Percentiles rank a stretch among this genome's conserved stretches.
These are phyloP conservation scores for Gautieria morchelliformis DNA, from an alignment of 768 basidiomycete species.

Conservation along the genomic window DNA sequence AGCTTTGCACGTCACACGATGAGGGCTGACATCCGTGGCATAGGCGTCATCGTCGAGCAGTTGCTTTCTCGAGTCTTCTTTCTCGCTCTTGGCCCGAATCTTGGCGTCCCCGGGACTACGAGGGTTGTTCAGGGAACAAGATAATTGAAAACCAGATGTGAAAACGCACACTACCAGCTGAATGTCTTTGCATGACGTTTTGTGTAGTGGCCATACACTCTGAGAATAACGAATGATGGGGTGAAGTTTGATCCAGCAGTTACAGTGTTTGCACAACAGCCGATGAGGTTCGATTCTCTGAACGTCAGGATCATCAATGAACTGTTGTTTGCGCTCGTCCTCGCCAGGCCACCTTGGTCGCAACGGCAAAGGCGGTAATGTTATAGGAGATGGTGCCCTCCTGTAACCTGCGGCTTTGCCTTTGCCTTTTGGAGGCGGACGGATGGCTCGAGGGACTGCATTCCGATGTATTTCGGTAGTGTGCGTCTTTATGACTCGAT, in stretches of 20 bases:
- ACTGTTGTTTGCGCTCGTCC: constrained; percentile 8
- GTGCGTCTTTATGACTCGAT: not conserved
- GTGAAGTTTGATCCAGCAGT: constrained; percentile 6
- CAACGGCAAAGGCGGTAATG: constrained; percentile 2
- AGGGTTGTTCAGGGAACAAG: not conserved
- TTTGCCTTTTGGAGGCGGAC: not conserved
- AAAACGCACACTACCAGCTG: constrained; percentile 1
- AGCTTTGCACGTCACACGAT: constrained; percentile 44
- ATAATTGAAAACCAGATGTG: not conserved
- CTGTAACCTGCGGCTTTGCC: not conserved
- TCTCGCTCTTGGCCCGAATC: constrained; percentile 1
- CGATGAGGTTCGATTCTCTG: constrained; percentile 4
- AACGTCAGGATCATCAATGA: constrained; percentile 3
- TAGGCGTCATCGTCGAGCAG: constrained; percentile 45
- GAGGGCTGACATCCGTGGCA: constrained; percentile 38
- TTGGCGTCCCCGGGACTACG: constrained; percentile 1
- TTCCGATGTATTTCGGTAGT: not conserved
- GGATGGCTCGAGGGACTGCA: not conserved
- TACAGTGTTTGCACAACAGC: constrained; percentile 4
- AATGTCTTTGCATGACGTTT: not conserved
- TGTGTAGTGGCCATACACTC: constrained; percentile 7
- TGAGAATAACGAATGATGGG: constrained; percentile 5
- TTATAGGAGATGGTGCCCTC: not conserved
- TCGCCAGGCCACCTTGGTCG: constrained; percentile 8
- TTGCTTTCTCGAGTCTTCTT: not conserved